Evolutionary conservation across 2,329 filamentous ascomycete species (phyloP).

Genomic region (Phialemoniopsis sp.): DNA sequence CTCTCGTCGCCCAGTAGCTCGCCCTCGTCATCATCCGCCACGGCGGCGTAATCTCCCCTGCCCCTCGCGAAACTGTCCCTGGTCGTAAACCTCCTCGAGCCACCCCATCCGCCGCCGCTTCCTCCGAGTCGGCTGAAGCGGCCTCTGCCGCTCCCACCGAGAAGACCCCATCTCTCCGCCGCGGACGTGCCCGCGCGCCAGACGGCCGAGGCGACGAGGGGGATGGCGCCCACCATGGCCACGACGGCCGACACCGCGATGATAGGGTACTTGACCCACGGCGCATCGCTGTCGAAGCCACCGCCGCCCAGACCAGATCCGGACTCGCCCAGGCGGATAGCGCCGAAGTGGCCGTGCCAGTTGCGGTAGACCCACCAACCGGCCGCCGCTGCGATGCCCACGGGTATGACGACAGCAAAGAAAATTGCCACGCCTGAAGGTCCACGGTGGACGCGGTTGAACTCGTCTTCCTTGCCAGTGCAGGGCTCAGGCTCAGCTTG

Average conservation of each 20-base stretch:
- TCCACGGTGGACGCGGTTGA: conserved; percentile 60
- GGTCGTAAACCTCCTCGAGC: conserved; percentile 72
- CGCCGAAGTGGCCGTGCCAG: conserved; percentile 87
- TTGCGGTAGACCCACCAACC: conserved; percentile 84
- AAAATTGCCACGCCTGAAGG: conserved; percentile 73
- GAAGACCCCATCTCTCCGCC: conserved; percentile 35
- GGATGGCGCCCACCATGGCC: conserved; percentile 57
- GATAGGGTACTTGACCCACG: conserved; percentile 80
- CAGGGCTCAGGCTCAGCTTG: conserved; percentile 60
- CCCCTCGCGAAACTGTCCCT: conserved; percentile 85
- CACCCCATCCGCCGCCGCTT: conserved; percentile 43
- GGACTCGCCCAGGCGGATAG: conserved; percentile 81
- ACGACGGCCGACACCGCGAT: conserved; percentile 63
- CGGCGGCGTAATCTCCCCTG: conserved; percentile 80
- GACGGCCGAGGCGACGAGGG: conserved; percentile 67
- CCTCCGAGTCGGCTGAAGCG: conserved; percentile 44
- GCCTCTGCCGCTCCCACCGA: conserved; percentile 34
- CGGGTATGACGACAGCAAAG: conserved; percentile 76
- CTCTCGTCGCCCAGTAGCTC: conserved; percentile 91
- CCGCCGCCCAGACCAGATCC: conserved; percentile 24
- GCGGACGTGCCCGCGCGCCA: conserved; percentile 61
- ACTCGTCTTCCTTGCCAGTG: conserved; percentile 78
- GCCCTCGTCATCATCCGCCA: conserved; percentile 83
- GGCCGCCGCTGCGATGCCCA: conserved; percentile 63
- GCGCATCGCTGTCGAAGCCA: conserved; percentile 64